Evolutionary conservation across 768 basidiomycete species (phyloP).

Genomic region (Tricholomella constricta): DNA sequence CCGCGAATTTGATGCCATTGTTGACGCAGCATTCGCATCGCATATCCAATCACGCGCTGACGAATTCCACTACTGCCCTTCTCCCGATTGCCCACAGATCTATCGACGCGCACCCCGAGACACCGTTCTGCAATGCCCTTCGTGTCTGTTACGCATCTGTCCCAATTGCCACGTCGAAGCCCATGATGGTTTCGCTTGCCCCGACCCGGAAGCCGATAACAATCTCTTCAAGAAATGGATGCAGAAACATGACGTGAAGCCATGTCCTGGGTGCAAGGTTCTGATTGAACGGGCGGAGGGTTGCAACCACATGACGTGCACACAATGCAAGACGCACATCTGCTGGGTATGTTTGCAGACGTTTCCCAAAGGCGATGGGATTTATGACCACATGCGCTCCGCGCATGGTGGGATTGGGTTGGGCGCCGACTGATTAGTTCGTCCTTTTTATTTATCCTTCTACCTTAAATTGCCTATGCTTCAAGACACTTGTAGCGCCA

Average conservation of each 20-base stretch:
- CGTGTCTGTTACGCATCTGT: conserved; percentile 72
- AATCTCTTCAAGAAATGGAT: conserved; percentile 67
- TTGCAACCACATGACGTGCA: conserved; percentile 85
- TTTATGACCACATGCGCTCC: conserved; percentile 77
- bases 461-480: background rate
- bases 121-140: conserved; percentile 65
- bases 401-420: conserved; percentile 68
- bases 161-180: conserved; percentile 53
- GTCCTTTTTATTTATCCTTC: background rate
- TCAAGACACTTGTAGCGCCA: background rate
- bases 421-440: background rate
- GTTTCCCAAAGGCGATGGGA: conserved; percentile 65
- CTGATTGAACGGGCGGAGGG: conserved; percentile 74
- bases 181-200: conserved; percentile 72
- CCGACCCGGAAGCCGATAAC: conserved; percentile 56
- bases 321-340: conserved; percentile 70
- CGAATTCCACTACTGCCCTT: conserved; percentile 76
- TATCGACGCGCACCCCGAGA: conserved; percentile 59
- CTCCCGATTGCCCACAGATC: conserved; percentile 75
- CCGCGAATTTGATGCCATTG: conserved; percentile 54
- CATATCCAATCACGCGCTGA: conserved; percentile 59
- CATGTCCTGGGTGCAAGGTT: conserved; percentile 71
- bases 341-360: conserved; percentile 81
- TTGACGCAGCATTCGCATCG: conserved; percentile 59
- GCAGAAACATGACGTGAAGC: conserved; percentile 63